Base-by-base conservation (phyloP, 768 basidiomycete genomes). In the Punctularia strigosozonata region DNA sequence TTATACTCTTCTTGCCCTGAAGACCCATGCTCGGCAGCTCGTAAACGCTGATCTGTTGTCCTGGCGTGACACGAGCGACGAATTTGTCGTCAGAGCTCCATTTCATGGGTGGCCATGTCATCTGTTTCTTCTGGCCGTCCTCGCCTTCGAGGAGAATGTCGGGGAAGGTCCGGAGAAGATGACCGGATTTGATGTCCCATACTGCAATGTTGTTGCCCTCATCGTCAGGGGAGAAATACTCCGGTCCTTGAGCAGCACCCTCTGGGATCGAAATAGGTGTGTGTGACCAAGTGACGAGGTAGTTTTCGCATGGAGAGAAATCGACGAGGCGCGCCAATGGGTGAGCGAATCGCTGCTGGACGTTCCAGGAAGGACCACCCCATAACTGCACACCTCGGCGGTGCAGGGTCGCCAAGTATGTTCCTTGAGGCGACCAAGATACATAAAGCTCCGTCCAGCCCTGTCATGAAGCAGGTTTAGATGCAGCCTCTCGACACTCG, bases 31-130 rank as follows among this genome's bases (percentile, higher is more conserved):
- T 72, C 6, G 95, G 95, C 41, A 92, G 75, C 59, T 97, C 92
- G 58, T 98, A 89, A 25, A 98, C 83, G 51, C 88, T 89, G 64
- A 99, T 98, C 66, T 89, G 87, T 54, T 85, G 79, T 12, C 89
- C 89, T 25, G 85, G 78, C 21, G 86, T 86, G 43, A 89, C 71
- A 23, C 92, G 78, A 19, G 82, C 95, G 47, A 91, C 85, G 58
- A 76, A 98, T 59, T 88, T 83, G 61, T 98, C 95, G 59, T 98
- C 94, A 1, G 88, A 76, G 43, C 88, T 92, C 92, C 94, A 99
- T 66, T 95, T 97, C 47, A 99, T 66, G 17, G 80, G 78, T 2
- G 95, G 95, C 92, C 94, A 98, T 48, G 77, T 78, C 75, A 88
- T 81, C 54, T 82, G 83, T 52, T 86, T 88, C 61, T 83, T 87